Evolutionary conservation across 2,329 filamentous ascomycete genomes (phyloP).

Genomic region (Colletotrichum theobromicola): DNA sequence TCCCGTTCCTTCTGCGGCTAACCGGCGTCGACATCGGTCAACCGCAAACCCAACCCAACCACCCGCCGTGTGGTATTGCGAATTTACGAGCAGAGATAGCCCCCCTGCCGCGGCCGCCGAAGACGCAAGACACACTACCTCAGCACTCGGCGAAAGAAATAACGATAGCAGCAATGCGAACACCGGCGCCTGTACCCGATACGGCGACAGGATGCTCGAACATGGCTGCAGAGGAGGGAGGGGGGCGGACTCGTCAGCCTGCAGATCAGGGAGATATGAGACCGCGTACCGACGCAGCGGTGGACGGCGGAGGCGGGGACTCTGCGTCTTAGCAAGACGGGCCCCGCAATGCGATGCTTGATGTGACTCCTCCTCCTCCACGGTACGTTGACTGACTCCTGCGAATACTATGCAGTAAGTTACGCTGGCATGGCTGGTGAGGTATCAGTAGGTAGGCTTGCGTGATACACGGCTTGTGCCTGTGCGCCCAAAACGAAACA

Average conservation of each 20-base stretch:
- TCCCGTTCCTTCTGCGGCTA: not conserved
- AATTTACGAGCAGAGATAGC: not conserved
- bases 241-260: slow-evolving; percentile 17
- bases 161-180: not conserved
- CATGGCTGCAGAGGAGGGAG: slow-evolving; percentile 2
- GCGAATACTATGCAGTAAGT: too few relatives aligned
- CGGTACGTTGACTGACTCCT: not conserved
- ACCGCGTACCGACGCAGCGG: not conserved
- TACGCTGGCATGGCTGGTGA: not conserved
- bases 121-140: not conserved
- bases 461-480: slow-evolving; percentile 5
- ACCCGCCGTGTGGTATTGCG: not conserved
- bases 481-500: slow-evolving; percentile 15
- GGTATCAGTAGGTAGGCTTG: not conserved
- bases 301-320: not conserved
- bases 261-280: slow-evolving; percentile 21
- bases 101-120: not conserved
- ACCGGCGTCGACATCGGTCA: not conserved
- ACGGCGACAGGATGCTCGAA: not conserved
- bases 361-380: not conserved
- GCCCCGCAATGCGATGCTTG: not conserved
- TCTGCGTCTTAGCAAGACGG: not conserved
- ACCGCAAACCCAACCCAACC: not conserved
- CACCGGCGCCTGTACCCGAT: slow-evolving; percentile 10
- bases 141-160: not conserved